Evolutionary conservation across 768 basidiomycete genomes (phyloP), one percentile per base, ranked within the genome.

Genomic region (Chalciporus pseudorubinellus): DNA sequence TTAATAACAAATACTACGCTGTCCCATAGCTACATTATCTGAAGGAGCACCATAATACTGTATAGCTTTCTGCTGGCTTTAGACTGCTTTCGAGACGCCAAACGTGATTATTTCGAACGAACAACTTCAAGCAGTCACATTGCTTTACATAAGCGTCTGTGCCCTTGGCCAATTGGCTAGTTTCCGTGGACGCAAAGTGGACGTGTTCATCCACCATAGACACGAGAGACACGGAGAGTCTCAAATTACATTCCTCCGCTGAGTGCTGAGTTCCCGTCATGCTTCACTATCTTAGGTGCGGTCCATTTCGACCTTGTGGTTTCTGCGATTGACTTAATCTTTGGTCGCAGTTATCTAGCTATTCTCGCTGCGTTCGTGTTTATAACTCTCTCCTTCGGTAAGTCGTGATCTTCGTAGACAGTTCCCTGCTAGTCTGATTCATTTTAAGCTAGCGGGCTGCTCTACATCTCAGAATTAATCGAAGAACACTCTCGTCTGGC

Each of bases 391-490:
- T 93, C 92, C 10, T 76, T 98, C 46, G 94, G 94, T 93, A 47
- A 44, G 82, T 72, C 39, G 42, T n/a, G 0, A 22, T 54, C 43
- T 13, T 48, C 24, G 29, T 39, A 44, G 28, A 41, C 41, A 29
- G 3, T 19, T 36, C 20, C 43, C n/a, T 24, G 39, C 50, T 19
- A 13, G 36, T 39, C 57, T 56, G 38, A 62, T 43, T 51, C 2
- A 26, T 42, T 20, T 53, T 12, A 66, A 95, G 95, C 95, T 44
- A 95, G 91, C 70, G 95, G 95, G 7, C 75, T 98, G 40, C 73
- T 98, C 48, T 98, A 95, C 77, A 74, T 95, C 28, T 94, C 95
- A 2, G 95, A 98, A 67, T 69, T 98, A 28, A 98, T 98, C 55
- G 95, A 98, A 69, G 95, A 98, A 66, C 87, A 95, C 66, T 85